Percentiles rank a stretch among this genome's conserved stretches.
These are phyloP conservation scores for Ilex paraguariensis DNA, from an alignment of 305 asterid genomes.

Conservation along the genomic window DNA sequence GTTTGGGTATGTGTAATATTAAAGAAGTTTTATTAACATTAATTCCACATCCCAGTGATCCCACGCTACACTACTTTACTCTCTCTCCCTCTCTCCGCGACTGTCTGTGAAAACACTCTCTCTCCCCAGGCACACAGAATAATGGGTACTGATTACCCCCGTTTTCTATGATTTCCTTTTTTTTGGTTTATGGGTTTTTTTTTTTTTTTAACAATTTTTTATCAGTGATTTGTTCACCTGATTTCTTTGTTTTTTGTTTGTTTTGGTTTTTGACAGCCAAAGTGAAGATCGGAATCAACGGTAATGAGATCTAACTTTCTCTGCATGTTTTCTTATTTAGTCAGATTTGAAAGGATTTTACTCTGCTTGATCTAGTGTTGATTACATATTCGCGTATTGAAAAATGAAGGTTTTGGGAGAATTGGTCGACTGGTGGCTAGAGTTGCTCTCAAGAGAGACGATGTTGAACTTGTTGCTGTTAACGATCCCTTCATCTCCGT, in stretches of 20 bases:
- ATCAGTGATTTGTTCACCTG: background rate
- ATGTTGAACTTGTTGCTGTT: constrained; percentile 53
- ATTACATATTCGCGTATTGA: background rate
- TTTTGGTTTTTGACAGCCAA: constrained; percentile 29
- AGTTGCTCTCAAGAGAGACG: constrained; percentile 54
- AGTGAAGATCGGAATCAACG: constrained; percentile 57
- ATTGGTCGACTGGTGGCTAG: constrained; percentile 48
- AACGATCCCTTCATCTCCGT: constrained; percentile 49
- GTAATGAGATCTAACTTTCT: constrained; percentile 29
- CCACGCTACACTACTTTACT: no score
- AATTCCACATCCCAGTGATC: no score
- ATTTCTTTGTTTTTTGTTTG: background rate
- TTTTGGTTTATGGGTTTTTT: no score
- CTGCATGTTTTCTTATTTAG: background rate
- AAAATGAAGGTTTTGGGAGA: constrained; percentile 32
- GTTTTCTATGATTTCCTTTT: no score
- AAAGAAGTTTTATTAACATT: no score
- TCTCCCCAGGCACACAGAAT: no score
- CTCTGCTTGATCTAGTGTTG: background rate
- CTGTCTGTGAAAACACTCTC: no score
- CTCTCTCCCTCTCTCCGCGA: no score
- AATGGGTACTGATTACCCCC: no score
- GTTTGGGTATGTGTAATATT: no score
- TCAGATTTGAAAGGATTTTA: constrained; percentile 4
- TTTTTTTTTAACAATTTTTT: no score